Percentiles rank a stretch among this genome's conserved stretches.
Evolutionary conservation across 176 grass and related monocot species (phyloP).

Genomic region (Eragrostis curvula): DNA sequence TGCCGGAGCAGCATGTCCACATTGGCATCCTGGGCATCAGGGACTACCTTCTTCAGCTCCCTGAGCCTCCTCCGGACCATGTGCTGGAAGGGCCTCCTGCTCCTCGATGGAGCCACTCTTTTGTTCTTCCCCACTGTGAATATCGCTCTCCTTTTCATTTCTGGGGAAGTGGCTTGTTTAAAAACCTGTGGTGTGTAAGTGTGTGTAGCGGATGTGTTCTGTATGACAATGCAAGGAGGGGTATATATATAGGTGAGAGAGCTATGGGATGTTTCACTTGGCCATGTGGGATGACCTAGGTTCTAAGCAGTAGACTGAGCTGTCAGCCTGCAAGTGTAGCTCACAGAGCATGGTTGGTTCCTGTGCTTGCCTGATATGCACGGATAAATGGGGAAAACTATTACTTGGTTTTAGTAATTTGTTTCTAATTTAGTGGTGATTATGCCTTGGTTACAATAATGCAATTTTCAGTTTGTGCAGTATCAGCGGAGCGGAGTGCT

Average conservation of each 20-base stretch:
- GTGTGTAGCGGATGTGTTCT: constrained; percentile 34
- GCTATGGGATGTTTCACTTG: constrained; percentile 40
- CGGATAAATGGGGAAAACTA: not conserved
- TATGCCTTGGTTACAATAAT: not conserved
- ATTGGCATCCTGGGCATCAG: constrained; percentile 38
- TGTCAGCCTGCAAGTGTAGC: constrained; percentile 42
- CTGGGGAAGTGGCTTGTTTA: not conserved
- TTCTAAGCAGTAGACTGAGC: constrained; percentile 59
- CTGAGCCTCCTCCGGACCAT: constrained; percentile 64
- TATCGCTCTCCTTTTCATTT: constrained; percentile 52
- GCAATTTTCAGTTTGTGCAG: not conserved
- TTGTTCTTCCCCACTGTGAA: constrained; percentile 53
- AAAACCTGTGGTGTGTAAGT: constrained; percentile 1
- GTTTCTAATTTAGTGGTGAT: not conserved
- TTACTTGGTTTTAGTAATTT: not conserved
- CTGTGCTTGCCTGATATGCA: constrained; percentile 12
- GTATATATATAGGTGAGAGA: constrained; percentile 53
- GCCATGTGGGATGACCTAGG: constrained; percentile 43
- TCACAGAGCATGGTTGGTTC: constrained; percentile 39
- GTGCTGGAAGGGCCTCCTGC: constrained; percentile 50
- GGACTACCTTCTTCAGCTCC: constrained; percentile 76
- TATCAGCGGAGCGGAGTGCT: not conserved
- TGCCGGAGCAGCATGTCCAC: constrained; percentile 56
- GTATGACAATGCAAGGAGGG: constrained; percentile 17
- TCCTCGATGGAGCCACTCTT: constrained; percentile 11